phyloP scores from a whole-genome alignment of 2,329 filamentous ascomycete genomes.

The Paradendryphiella salina region DNA sequence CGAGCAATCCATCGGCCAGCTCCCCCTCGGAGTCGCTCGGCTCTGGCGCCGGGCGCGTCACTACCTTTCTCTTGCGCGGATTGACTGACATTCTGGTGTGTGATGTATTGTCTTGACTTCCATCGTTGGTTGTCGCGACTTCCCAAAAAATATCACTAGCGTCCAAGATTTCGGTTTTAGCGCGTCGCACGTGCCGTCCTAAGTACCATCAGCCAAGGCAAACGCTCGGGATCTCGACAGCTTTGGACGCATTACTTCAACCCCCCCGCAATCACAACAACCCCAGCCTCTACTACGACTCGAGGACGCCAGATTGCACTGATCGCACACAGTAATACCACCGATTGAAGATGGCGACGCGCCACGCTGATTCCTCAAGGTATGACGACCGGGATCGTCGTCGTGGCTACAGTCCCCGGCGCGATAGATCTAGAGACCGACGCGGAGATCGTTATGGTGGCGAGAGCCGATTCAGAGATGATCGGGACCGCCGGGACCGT shows the following conservation, averaged over 20 bases:
- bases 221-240: constrained; percentile 2
- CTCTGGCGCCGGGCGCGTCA: constrained; percentile 41
- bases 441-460: constrained; percentile 52
- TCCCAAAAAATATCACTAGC: constrained; percentile 24
- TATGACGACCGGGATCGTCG: constrained; percentile 46
- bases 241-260: constrained; percentile 1
- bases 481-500: constrained; percentile 59
- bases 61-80: constrained; percentile 55
- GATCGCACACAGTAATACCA: constrained; percentile 28
- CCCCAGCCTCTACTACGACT: neutral
- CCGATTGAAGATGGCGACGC: constrained; percentile 51
- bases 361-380: constrained; percentile 74
- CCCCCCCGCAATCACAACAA: constrained; percentile 6
- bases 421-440: constrained; percentile 23
- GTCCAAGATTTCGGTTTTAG: constrained; percentile 34
- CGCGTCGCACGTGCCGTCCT: constrained; percentile 18
- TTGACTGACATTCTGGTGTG: constrained; percentile 47
- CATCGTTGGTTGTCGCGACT: constrained; percentile 7
- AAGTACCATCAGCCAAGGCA: constrained; percentile 13
- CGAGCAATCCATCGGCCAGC: constrained; percentile 46
- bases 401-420: constrained; percentile 39
- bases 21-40: constrained; percentile 42
- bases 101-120: constrained; percentile 6
- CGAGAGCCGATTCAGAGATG: constrained; percentile 50
- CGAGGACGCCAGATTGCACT: constrained; percentile 9